Conservation (phyloP, 1,284 basidiomycete species). For the Pseudozyma hubeiensis region DNA sequence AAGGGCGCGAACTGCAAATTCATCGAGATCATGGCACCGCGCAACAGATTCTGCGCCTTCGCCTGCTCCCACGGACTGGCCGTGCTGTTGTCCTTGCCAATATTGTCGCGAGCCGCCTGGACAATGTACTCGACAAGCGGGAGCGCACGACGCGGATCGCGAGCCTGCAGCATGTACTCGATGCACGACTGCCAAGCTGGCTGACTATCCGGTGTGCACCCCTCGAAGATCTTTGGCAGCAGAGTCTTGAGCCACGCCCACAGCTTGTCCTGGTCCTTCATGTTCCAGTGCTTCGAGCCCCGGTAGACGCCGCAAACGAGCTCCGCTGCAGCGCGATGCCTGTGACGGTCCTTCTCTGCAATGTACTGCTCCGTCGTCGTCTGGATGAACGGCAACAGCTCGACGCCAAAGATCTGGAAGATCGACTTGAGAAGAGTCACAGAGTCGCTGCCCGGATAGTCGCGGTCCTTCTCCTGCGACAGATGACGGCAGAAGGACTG, state of each 20-base stretch:
- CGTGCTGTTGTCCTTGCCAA: constrained; percentile 48
- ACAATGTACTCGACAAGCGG: constrained; percentile 77
- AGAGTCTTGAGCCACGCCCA: constrained; percentile 85
- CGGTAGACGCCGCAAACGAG: constrained; percentile 78
- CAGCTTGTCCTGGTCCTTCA: constrained; percentile 74
- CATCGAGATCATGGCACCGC: constrained; percentile 50
- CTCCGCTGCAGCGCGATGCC: constrained; percentile 90
- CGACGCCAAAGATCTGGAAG: constrained; percentile 74
- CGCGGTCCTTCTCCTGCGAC: constrained; percentile 63
- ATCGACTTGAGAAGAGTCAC: constrained; percentile 72
- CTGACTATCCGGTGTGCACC: constrained; percentile 70
- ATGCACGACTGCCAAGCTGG: constrained; percentile 70
- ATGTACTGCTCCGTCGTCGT: constrained; percentile 75
- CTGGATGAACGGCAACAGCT: constrained; percentile 74
- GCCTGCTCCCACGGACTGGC: constrained; percentile 58
- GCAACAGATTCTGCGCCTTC: constrained; percentile 73
- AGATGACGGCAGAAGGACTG: constrained; percentile 68
- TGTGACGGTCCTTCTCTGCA: constrained; percentile 82
- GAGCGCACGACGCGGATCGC: constrained; percentile 86
- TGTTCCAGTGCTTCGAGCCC: constrained; percentile 92
- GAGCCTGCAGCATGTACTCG: constrained; percentile 75
- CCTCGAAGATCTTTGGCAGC: constrained; percentile 78
- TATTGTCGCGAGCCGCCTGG: constrained; percentile 41
- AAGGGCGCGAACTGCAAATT: constrained; percentile 51
- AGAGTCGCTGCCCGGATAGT: constrained; percentile 66